Base-by-base conservation (phyloP, 2,329 filamentous ascomycete genomes). In the Aspergillus calidoustus region DNA sequence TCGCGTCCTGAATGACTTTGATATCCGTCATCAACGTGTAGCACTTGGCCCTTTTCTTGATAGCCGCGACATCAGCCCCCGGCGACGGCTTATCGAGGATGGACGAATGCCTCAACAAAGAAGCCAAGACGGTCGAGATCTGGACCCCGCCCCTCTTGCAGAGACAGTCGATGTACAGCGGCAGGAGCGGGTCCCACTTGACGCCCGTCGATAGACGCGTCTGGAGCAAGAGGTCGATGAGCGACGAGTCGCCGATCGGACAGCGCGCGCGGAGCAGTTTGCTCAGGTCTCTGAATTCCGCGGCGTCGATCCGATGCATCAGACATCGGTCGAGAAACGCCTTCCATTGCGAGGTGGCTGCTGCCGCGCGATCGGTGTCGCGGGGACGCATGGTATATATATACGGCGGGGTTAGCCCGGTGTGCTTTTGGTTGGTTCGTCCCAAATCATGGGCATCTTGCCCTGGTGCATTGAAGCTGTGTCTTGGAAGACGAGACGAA, bases 21-120 rank as follows among this genome's bases (percentile, higher is more conserved):
- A 76, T 78, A 66, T 80, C 78, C 0, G 75, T 78, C 76, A 80
- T 78, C 2, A 80, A 64, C 0, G 77, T 79, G 17, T 72, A 72
- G 31, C 60, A 65, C 19, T 65, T 68, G 2, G 50, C 38, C 11
- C 65, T 66, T 17, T 62, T 63, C 28, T 67, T 66, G 28, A 46
- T 28, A 43, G 47, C 28, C 13, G 28, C 52, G 48, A 52, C 43
- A 43, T 63, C 62, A 15, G 62, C 23, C 1, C 48, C 49, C 23
- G 59, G 11, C 9, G 53, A 59, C 19, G 58, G 49, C 55, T 61
- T 63, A n/a, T 70, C 69, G 23, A 66, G 66, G 50, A 79, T 72
- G 11, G 74, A 77, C 13, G 77, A 79, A 51, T 76, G 70, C 52
- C 70, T 71, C 50, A 79, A 61, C 9, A 79, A 66, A 17, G 68